phyloP scores from a whole-genome alignment of 768 basidiomycete species.

The Tricholoma terreum region DNA sequence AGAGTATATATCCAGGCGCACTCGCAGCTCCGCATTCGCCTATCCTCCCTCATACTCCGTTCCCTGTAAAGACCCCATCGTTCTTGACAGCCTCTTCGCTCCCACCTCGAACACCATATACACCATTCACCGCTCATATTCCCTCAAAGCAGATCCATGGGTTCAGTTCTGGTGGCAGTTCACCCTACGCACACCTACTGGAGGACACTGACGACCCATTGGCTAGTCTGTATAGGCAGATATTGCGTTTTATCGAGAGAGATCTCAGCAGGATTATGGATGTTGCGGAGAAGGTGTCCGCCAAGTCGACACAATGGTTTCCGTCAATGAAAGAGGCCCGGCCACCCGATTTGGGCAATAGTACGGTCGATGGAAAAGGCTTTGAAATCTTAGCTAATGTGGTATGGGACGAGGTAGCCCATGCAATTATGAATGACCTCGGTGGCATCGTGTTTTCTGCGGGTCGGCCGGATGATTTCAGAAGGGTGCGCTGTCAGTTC shows the following conservation, averaged over 20 bases:
- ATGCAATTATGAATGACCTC: constrained; percentile 80
- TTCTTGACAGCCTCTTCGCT: constrained; percentile 24
- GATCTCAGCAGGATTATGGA: constrained; percentile 75
- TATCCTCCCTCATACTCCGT: constrained; percentile 73
- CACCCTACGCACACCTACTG: constrained; percentile 48
- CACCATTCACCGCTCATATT: constrained; percentile 49
- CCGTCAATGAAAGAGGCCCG: constrained; percentile 15
- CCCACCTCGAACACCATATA: constrained; percentile 46
- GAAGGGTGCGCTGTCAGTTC: constrained; percentile 53
- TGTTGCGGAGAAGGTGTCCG: constrained; percentile 63
- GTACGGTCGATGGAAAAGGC: constrained; percentile 30
- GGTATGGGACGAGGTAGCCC: constrained; percentile 82
- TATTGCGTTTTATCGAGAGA: constrained; percentile 77
- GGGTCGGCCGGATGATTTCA: constrained; percentile 87
- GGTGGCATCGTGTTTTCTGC: constrained; percentile 85
- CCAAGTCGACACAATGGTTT: constrained; percentile 39
- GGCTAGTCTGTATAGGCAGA: constrained; percentile 73
- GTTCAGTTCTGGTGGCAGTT: constrained; percentile 19
- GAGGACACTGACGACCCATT: constrained; percentile 69
- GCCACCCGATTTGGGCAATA: background rate
- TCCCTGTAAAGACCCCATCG: constrained; percentile 35
- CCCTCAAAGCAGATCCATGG: constrained; percentile 39
- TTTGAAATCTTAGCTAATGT: constrained; percentile 89
- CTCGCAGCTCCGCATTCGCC: constrained; percentile 70
- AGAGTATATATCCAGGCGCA: constrained; percentile 77